Evolutionary conservation across 192 early-diverging fungal species (phyloP), one percentile per base, ranked within the genome.

Genomic region (Geosiphon pyriformis): DNA sequence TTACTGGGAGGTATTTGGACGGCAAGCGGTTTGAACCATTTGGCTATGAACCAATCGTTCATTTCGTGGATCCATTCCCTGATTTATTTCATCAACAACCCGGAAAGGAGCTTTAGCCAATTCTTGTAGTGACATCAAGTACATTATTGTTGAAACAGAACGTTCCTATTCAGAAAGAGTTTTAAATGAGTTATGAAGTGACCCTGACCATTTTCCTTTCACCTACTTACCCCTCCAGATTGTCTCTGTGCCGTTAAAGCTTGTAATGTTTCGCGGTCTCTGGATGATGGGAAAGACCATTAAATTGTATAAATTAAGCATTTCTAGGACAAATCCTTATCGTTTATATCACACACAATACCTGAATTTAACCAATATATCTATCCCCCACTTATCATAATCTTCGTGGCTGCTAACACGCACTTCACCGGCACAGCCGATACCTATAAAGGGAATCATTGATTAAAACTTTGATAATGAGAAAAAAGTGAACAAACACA

Each of bases 61-160:
- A 73, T 98, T 99, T 33, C 88, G 82, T 31, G 92, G 90, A 75
- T 99, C 97, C 97, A 99, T 98, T 54, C 97, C 97, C 72, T 99
- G 97, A 72, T 99, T 99, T 65, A 99, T 99, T 76, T 99, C 97
- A 80, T 99, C 97, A 12, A 99, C 97, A 0, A 98, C 92, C 56
- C 97, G 88, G 87, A 99, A 99, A 18, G 97, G 95, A 8, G 92
- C 83, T 54, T 80, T 82, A 4, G 94, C 89, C 34, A 97, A 75
- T 12, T 77, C 71, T 83, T 99, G 97, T 58, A 99, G 82, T 17
- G 97, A 81, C 86, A 96, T 94, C 59, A 99, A 74, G 69, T 98
- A 99, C 66, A 96, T 76, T 53, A 98, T 97, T 0, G 97, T 99
- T 3, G 93, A 91, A 23, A 99, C 96, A 0, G 94, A 87, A 10